Evolutionary conservation across 1,139 yeast genomes (phyloP).

Genomic region (Scheffersomyces titani): DNA sequence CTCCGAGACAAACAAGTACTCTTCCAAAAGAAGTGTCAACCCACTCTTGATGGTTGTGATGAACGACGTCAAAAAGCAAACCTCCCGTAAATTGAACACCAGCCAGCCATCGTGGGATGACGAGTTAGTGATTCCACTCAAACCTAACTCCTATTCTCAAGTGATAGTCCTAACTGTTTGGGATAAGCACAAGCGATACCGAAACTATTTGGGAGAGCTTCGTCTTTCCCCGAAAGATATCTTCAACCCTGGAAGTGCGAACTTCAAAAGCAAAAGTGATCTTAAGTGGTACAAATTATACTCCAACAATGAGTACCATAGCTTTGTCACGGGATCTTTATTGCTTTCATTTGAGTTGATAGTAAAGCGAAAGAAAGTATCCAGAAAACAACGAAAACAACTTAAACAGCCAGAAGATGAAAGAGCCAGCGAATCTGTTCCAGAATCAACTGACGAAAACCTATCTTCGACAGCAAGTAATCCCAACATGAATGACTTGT

Average conservation of each 20-base stretch:
- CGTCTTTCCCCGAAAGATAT: slow-evolving; percentile 47
- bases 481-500: slow-evolving; percentile 5
- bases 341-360: slow-evolving; percentile 51
- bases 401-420: slow-evolving; percentile 5
- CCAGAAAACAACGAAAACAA: slow-evolving; percentile 8
- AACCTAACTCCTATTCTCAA: slow-evolving; percentile 27
- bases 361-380: slow-evolving; percentile 18
- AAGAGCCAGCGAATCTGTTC: slow-evolving; percentile 4
- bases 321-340: slow-evolving; percentile 60
- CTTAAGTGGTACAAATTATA: slow-evolving; percentile 54
- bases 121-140: slow-evolving; percentile 33
- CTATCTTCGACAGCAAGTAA: background rate
- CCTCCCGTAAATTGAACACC: slow-evolving; percentile 38
- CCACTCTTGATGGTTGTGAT: slow-evolving; percentile 39
- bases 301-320: slow-evolving; percentile 45
- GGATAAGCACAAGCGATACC: slow-evolving; percentile 48
- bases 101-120: slow-evolving; percentile 50
- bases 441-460: background rate
- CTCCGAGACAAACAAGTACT: background rate
- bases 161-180: slow-evolving; percentile 40
- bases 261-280: slow-evolving; percentile 25
- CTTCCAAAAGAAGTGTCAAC: slow-evolving; percentile 25
- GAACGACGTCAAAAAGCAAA: slow-evolving; percentile 30
- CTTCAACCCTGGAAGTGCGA: slow-evolving; percentile 24
- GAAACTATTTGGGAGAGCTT: slow-evolving; percentile 59